Evolutionary conservation across 2,329 filamentous ascomycete genomes (phyloP).

Genomic region (Claviceps humidiphila): DNA sequence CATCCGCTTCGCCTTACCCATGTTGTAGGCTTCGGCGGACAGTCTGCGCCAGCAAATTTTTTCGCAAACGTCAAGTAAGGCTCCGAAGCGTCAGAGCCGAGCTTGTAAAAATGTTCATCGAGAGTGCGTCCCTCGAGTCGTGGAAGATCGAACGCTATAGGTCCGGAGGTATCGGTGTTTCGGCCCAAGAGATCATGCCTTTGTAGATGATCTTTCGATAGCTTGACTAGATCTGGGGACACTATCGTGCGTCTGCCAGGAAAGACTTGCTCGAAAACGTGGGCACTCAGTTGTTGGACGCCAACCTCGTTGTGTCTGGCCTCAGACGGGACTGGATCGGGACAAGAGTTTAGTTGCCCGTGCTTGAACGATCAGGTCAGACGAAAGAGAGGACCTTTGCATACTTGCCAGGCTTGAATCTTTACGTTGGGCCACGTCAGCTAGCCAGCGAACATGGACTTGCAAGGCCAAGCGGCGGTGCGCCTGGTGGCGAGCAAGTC

Average conservation of each 20-base stretch:
- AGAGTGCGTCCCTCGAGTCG: constrained; percentile 64
- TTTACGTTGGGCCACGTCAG: constrained; percentile 18
- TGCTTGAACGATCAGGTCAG: not conserved
- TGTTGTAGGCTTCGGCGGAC: constrained; percentile 47
- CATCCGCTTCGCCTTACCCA: constrained; percentile 78
- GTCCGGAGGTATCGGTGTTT: constrained; percentile 62
- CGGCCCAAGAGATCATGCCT: constrained; percentile 84
- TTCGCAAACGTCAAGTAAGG: constrained; percentile 69
- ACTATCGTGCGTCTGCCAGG: constrained; percentile 40
- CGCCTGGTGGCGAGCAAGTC: constrained; percentile 35
- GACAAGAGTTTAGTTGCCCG: not conserved
- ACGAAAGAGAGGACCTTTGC: constrained; percentile 8
- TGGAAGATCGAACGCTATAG: constrained; percentile 80
- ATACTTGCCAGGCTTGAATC: constrained; percentile 26
- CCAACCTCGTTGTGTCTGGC: constrained; percentile 84
- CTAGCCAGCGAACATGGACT: constrained; percentile 31
- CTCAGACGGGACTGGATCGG: constrained; percentile 30
- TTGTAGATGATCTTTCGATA: constrained; percentile 69
- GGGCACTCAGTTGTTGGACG: constrained; percentile 79
- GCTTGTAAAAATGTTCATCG: constrained; percentile 86
- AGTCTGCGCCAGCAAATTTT: constrained; percentile 50
- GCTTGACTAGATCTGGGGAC: constrained; percentile 58
- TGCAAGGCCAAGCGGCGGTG: constrained; percentile 23
- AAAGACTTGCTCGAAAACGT: constrained; percentile 78
- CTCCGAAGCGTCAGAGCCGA: constrained; percentile 77